Conservation (phyloP, 257 asterid genomes). For the Nicotiana paniculata region DNA sequence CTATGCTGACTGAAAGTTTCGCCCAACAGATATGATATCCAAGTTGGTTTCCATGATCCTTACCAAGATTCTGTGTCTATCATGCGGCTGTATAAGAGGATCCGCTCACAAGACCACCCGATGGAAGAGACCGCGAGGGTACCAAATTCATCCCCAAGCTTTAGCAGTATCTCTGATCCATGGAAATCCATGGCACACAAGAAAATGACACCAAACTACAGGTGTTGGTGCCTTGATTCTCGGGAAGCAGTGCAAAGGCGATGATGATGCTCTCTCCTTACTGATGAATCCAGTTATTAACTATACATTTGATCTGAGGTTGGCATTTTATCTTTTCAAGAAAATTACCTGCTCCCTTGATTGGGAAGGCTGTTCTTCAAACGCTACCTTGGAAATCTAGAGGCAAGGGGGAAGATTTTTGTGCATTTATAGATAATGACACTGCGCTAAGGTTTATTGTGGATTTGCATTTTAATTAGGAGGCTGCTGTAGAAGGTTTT, state of each 20-base stretch:
- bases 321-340: not conserved
- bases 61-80: conserved; percentile 43
- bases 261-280: not conserved
- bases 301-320: not conserved
- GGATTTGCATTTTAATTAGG: not conserved
- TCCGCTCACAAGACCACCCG: conserved; percentile 40
- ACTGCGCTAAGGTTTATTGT: no score
- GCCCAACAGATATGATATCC: conserved; percentile 38
- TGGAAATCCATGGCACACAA: conserved; percentile 20
- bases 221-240: conserved; percentile 54
- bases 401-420: no score
- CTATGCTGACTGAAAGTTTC: not conserved
- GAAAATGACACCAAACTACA: conserved; percentile 38
- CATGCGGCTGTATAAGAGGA: conserved; percentile 44
- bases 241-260: not conserved
- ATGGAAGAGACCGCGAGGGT: conserved; percentile 8
- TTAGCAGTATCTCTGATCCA: conserved; percentile 13
- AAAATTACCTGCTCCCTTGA: not conserved
- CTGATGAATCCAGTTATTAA: not conserved
- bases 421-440: no score
- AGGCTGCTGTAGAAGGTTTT: not conserved
- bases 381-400: not conserved
- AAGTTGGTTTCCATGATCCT: conserved; percentile 42
- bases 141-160: conserved; percentile 3
- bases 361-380: not conserved